Evolutionary conservation across 2,329 filamentous ascomycete species (phyloP).

Genomic region (Penicillium concentricum): DNA sequence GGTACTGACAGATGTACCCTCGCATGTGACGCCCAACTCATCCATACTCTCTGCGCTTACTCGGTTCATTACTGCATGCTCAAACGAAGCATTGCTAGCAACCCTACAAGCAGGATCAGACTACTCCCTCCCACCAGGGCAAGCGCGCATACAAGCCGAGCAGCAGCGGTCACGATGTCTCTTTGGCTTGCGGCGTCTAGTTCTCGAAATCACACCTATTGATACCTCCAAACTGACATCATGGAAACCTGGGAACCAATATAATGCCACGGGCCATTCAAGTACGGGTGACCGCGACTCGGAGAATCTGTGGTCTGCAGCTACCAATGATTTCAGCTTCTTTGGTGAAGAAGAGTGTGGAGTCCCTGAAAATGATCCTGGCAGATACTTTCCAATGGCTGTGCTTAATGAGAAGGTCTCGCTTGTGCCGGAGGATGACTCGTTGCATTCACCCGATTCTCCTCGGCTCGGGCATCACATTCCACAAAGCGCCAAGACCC

Average conservation of each 20-base stretch:
- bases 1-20: slow-evolving; percentile 58
- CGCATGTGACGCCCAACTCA: slow-evolving; percentile 41
- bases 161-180: slow-evolving; percentile 50
- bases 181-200: slow-evolving; percentile 56
- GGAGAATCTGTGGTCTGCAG: slow-evolving; percentile 60
- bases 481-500: slow-evolving; percentile 5
- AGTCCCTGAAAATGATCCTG: slow-evolving; percentile 47
- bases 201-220: slow-evolving; percentile 53
- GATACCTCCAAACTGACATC: slow-evolving; percentile 23
- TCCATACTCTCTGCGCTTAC: slow-evolving; percentile 47
- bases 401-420: slow-evolving; percentile 46
- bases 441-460: slow-evolving; percentile 16
- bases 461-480: slow-evolving; percentile 8
- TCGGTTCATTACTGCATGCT: slow-evolving; percentile 57
- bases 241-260: slow-evolving; percentile 47
- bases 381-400: slow-evolving; percentile 46
- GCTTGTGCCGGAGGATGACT: slow-evolving; percentile 37
- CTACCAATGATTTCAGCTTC: slow-evolving; percentile 60
- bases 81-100: slow-evolving; percentile 55
- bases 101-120: slow-evolving; percentile 54
- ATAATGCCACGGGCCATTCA: slow-evolving; percentile 51
- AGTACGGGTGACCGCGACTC: slow-evolving; percentile 60
- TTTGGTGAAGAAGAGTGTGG: slow-evolving; percentile 59
- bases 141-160: slow-evolving; percentile 50
- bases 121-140: slow-evolving; percentile 59